These are phyloP conservation scores for Neofusicoccum laricinum DNA, from an alignment of 2,329 filamentous ascomycete genomes.

Conservation along the genomic window DNA sequence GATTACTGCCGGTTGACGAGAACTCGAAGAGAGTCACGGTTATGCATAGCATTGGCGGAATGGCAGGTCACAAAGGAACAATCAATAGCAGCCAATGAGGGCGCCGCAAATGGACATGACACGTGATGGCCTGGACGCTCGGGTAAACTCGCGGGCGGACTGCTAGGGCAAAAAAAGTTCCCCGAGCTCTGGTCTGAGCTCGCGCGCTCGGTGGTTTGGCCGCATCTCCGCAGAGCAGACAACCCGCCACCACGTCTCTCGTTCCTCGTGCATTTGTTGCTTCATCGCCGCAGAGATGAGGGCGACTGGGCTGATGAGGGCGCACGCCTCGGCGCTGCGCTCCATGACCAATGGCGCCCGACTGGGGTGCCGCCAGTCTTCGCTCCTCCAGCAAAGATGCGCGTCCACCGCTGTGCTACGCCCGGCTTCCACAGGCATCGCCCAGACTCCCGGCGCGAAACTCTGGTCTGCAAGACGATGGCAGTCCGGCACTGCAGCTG, in stretches of 20 bases:
- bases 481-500: constrained; percentile 33
- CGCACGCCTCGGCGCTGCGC: constrained; percentile 9
- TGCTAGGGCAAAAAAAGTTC: constrained; percentile 14
- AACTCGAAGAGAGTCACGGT: neutral
- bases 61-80: neutral
- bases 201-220: constrained; percentile 10
- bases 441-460: neutral
- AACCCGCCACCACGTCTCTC: neutral
- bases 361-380: constrained; percentile 7
- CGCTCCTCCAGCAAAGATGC: constrained; percentile 11
- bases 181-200: constrained; percentile 7
- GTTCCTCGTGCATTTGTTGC: neutral
- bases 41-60: neutral
- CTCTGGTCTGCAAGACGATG: constrained; percentile 24
- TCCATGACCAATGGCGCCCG: constrained; percentile 10
- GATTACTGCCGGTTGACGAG: too few species aligned
- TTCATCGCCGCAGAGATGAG: constrained; percentile 11
- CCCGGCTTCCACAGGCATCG: constrained; percentile 4
- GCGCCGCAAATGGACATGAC: neutral
- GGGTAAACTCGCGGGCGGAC: neutral
- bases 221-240: constrained; percentile 11
- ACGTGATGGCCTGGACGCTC: neutral
- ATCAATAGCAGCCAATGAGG: neutral
- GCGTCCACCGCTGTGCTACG: constrained; percentile 8
- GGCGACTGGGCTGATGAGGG: constrained; percentile 14